Percentiles rank a stretch among this genome's conserved stretches.
These are phyloP conservation scores for Psilocybe cyanescens DNA, from an alignment of 768 basidiomycete species.

Conservation along the genomic window DNA sequence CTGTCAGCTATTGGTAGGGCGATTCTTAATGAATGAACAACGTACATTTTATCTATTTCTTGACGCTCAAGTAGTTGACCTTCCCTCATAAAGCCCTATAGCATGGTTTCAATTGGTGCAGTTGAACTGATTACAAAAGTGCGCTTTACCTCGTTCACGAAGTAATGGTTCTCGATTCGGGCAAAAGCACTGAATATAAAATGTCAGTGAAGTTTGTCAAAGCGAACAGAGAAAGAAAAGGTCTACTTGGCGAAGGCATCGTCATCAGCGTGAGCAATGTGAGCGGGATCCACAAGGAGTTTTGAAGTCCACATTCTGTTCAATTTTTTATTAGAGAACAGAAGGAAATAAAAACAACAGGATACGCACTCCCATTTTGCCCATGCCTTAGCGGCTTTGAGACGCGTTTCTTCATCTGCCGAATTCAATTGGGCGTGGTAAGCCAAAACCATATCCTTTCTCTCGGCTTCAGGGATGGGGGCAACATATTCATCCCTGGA, in stretches of 20 bases:
- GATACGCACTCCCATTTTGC: slow-evolving; percentile 84
- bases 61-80: slow-evolving; percentile 86
- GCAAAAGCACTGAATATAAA: slow-evolving; percentile 69
- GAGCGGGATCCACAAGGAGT: slow-evolving; percentile 68
- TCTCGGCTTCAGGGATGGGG: slow-evolving; percentile 80
- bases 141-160: slow-evolving; percentile 69
- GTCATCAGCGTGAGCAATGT: slow-evolving; percentile 69
- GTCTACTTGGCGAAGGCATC: slow-evolving; percentile 78
- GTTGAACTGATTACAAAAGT: not conserved
- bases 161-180: slow-evolving; percentile 90
- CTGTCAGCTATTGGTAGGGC: not conserved
- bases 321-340: not conserved
- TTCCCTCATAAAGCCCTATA: slow-evolving; percentile 83
- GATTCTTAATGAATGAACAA: not conserved
- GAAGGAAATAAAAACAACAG: not conserved
- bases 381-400: slow-evolving; percentile 84
- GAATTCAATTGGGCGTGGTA: slow-evolving; percentile 84
- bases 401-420: slow-evolving; percentile 63
- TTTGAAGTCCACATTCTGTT: slow-evolving; percentile 82
- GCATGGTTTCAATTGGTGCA: not conserved
- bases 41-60: slow-evolving; percentile 87
- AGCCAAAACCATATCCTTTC: slow-evolving; percentile 79
- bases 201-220: not conserved
- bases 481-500: slow-evolving; percentile 82
- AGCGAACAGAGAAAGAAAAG: slow-evolving; percentile 3